Evolutionary conservation across 352 stramenopile species (phyloP).

Genomic region (Phytophthora citricola): DNA sequence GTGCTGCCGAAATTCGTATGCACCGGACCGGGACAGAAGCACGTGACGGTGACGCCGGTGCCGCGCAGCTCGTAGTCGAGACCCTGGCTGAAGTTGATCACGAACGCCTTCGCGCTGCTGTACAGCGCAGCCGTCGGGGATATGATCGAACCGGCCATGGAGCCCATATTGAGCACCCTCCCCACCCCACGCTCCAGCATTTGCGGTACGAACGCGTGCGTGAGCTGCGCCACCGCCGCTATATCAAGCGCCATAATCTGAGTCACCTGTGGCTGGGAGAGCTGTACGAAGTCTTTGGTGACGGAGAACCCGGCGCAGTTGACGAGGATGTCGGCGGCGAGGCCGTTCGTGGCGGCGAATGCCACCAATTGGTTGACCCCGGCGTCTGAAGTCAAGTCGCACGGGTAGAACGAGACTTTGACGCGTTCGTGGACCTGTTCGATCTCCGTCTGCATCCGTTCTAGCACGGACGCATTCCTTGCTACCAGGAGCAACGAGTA

Average conservation of each 20-base stretch:
- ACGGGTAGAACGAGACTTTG: slow-evolving; percentile 47
- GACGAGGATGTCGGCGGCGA: slow-evolving; percentile 76
- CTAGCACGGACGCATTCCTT: slow-evolving; percentile 50
- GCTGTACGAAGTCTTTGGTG: slow-evolving; percentile 42
- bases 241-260: slow-evolving; percentile 73
- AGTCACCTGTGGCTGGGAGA: slow-evolving; percentile 42
- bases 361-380: slow-evolving; percentile 48
- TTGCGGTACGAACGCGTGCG: slow-evolving; percentile 59
- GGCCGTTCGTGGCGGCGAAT: slow-evolving; percentile 49
- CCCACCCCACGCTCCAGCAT: slow-evolving; percentile 74
- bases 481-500: slow-evolving; percentile 70
- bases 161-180: slow-evolving; percentile 82
- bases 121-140: slow-evolving; percentile 71
- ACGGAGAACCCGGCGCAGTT: slow-evolving; percentile 71
- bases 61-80: slow-evolving; percentile 77
- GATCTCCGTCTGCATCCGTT: slow-evolving; percentile 63
- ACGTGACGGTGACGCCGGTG: slow-evolving; percentile 71
- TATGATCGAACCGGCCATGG: slow-evolving; percentile 55
- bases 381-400: slow-evolving; percentile 48
- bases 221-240: slow-evolving; percentile 54
- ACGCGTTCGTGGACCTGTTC: slow-evolving; percentile 46
- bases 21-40: slow-evolving; percentile 63
- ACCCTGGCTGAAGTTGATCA: slow-evolving; percentile 72
- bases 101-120: slow-evolving; percentile 69
- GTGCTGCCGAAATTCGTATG: slow-evolving; percentile 71